Conservation (phyloP, 1,284 basidiomycete genomes). For the Sanguinoderma infundibulare region DNA sequence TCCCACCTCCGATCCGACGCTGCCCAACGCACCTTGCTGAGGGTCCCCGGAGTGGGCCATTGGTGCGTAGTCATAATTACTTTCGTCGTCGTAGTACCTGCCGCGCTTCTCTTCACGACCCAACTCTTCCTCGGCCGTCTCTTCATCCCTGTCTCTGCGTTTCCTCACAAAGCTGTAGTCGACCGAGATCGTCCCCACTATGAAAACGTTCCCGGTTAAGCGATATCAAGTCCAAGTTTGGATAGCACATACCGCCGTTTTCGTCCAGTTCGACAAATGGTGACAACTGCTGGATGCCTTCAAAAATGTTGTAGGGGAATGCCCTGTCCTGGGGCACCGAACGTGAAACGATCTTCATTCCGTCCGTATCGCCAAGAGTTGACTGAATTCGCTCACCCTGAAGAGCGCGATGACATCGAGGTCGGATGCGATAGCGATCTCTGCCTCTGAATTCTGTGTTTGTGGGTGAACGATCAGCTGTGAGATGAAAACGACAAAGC, state of each 20-base stretch:
- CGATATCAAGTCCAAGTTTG: too few relatives aligned
- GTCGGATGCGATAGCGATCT: neutral
- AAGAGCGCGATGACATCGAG: conserved; percentile 4
- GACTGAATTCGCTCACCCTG: conserved; percentile 10
- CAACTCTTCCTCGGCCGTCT: neutral
- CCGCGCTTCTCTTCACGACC: neutral
- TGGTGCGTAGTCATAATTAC: neutral
- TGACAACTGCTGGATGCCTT: neutral
- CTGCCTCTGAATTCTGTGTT: neutral
- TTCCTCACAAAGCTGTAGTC: neutral
- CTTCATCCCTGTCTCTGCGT: neutral
- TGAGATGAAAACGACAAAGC: neutral
- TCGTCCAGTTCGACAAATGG: conserved; percentile 7
- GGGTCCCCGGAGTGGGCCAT: neutral
- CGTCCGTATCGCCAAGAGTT: neutral
- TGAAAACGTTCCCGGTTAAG: neutral
- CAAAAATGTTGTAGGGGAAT: conserved; percentile 1
- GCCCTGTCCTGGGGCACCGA: neutral
- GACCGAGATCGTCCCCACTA: neutral
- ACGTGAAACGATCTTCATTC: neutral
- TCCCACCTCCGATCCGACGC: too few relatives aligned
- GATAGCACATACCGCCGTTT: neutral
- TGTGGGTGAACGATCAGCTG: neutral
- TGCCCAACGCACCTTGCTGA: neutral
- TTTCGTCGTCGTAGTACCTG: neutral